phyloP scores from a whole-genome alignment of 164 flowering plant genomes.

The Vitis amurensis region DNA sequence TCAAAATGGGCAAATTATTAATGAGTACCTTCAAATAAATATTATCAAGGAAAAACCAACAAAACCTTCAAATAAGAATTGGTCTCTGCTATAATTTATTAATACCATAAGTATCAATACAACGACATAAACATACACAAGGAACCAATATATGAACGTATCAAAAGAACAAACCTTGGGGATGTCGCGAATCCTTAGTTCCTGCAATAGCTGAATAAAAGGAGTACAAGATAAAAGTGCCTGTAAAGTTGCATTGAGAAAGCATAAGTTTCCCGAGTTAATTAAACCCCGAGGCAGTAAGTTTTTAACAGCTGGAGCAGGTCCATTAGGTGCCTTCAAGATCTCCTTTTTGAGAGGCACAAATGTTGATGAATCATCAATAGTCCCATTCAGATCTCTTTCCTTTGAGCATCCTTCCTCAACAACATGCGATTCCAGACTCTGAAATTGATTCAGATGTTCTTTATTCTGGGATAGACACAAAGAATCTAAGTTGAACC shows the following conservation, averaged over 20 bases:
- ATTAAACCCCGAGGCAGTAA: constrained; percentile 81
- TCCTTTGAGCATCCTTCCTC: constrained; percentile 26
- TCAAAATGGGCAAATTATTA: constrained; percentile 2
- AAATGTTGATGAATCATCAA: constrained; percentile 17
- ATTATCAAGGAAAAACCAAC: not conserved
- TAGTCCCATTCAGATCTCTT: constrained; percentile 14
- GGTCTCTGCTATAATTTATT: not conserved
- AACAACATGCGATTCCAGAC: constrained; percentile 15
- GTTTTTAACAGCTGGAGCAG: constrained; percentile 14
- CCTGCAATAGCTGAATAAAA: constrained; percentile 78
- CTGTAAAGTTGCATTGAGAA: constrained; percentile 93
- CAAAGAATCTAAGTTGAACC: constrained; percentile 15
- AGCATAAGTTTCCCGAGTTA: constrained; percentile 90
- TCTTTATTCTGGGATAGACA: constrained; percentile 21
- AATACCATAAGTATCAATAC: not conserved
- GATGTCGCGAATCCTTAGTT: constrained; percentile 49
- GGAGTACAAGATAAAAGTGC: constrained; percentile 91
- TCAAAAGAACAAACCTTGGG: constrained; percentile 56
- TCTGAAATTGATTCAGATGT: constrained; percentile 20
- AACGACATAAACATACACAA: constrained; percentile 5
- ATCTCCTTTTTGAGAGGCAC: constrained; percentile 20
- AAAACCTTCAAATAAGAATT: too few species aligned
- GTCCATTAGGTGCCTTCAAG: constrained; percentile 26
- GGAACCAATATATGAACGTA: not conserved
- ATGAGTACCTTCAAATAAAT: not conserved